These are phyloP conservation scores for Fragosphaeria purpurea DNA, from an alignment of 2,329 filamentous ascomycete genomes.

Conservation along the genomic window DNA sequence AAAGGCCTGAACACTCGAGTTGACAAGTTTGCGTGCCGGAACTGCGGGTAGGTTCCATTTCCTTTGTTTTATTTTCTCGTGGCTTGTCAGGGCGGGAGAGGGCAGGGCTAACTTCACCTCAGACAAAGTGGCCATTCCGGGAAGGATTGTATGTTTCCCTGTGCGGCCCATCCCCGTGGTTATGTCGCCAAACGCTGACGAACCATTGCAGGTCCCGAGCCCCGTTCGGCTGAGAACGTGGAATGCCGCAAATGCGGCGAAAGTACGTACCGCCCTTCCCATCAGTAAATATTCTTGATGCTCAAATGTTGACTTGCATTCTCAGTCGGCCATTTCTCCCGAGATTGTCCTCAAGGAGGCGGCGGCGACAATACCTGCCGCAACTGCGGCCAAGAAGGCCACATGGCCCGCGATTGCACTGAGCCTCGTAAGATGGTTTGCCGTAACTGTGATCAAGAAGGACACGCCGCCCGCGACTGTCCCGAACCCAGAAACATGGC, in stretches of 20 bases:
- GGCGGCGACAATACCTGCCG: slow-evolving; percentile 43
- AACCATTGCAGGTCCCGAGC: slow-evolving; percentile 38
- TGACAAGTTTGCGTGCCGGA: slow-evolving; percentile 57
- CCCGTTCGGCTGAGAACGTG: slow-evolving; percentile 50
- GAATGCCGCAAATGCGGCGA: slow-evolving; percentile 57
- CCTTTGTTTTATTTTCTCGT: no score
- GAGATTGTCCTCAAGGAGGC: slow-evolving; percentile 53
- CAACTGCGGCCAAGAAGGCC: slow-evolving; percentile 56
- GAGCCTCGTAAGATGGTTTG: slow-evolving; percentile 40
- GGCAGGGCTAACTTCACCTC: neutral
- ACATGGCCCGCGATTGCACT: slow-evolving; percentile 52
- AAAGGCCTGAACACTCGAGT: slow-evolving; percentile 28
- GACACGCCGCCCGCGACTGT: slow-evolving; percentile 53
- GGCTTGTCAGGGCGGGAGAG: neutral
- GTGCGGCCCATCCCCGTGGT: neutral
- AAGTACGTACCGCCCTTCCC: slow-evolving; percentile 29
- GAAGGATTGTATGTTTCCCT: slow-evolving; percentile 34
- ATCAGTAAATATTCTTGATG: neutral
- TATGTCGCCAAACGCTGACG: slow-evolving; percentile 21
- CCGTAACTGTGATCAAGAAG: slow-evolving; percentile 49
- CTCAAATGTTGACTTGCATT: neutral
- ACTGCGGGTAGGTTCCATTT: slow-evolving; percentile 42
- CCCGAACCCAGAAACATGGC: slow-evolving; percentile 33
- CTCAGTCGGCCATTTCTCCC: slow-evolving; percentile 49
- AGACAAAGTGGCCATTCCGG: slow-evolving; percentile 41